Evolutionary conservation across 768 basidiomycete species (phyloP), one percentile per base, ranked within the genome.

Genomic region (Kwoniella mangroviensis): DNA sequence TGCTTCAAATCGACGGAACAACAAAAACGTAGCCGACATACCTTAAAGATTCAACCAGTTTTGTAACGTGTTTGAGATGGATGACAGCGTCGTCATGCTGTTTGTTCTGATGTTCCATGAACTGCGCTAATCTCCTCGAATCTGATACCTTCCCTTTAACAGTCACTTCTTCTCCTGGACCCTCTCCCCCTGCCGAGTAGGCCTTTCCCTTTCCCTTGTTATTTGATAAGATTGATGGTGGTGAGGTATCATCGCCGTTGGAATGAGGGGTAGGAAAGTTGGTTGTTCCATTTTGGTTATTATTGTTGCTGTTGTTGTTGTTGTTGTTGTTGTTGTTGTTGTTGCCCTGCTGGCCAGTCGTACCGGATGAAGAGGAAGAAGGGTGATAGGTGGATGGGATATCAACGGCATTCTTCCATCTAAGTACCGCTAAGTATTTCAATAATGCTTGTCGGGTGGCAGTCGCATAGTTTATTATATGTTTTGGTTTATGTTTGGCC

Each of bases 21-120:
- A 51, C 41, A 51, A 22, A 28, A 17, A 40, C 19, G 49, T 24
- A 19, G 7, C 6, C 6, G 24, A 79, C 86, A 71, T 67, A 91
- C 94, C 93, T 88, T 45, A 94, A 91, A 49, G 89, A 87, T 75
- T 91, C 90, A 59, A 98, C 84, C 53, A 87, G 86, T 61, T 91
- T 88, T 71, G 88, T 90, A 1, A 89, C 88, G 76, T 88, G 88
- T 52, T 86, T 88, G 24, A 97, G 84, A 24, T 87, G 87, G 57
- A 81, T 78, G 17, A 93, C 87, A 15, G 88, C 88, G 51, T 88
- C 86, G 61, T 91, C 91, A 75, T 97, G 92, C 80, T 94, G 92
- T 41, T 87, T 86, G 74, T 80, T 80, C 52, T 78, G 77, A 72
- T 80, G 75, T 21, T 73, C 70, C 72, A 80, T 70, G 49, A 76